These are phyloP conservation scores for Penicillium sp. DNA, from an alignment of 2,329 filamentous ascomycete species.

Conservation along the genomic window DNA sequence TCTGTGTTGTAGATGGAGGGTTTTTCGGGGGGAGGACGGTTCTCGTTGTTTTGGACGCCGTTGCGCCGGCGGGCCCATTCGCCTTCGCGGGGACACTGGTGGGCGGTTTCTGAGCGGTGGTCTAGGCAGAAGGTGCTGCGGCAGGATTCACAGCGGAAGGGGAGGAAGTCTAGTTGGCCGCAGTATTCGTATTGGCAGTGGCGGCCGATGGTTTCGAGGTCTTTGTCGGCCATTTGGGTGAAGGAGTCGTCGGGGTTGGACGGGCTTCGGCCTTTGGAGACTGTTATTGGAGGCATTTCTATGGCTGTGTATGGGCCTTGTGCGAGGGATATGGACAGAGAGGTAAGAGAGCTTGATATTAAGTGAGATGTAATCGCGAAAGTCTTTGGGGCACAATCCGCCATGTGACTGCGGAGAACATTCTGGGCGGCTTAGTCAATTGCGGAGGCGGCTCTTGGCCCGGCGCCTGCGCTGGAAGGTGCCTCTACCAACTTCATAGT, in stretches of 20 bases:
- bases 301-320: neutral
- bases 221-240: constrained; percentile 58
- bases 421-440: constrained; percentile 16
- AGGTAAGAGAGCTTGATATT: neutral
- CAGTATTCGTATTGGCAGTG: constrained; percentile 93
- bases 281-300: constrained; percentile 28
- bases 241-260: constrained; percentile 29
- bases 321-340: neutral
- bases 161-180: constrained; percentile 93
- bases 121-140: constrained; percentile 84
- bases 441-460: constrained; percentile 8
- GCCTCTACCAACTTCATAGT: too few relatives aligned
- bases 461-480: too few relatives aligned
- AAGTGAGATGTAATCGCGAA: neutral
- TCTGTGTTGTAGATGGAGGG: constrained; percentile 58
- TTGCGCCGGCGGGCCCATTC: constrained; percentile 59
- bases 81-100: constrained; percentile 65
- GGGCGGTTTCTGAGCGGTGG: constrained; percentile 82
- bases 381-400: constrained; percentile 16
- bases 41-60: constrained; percentile 25
- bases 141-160: constrained; percentile 91
- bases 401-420: constrained; percentile 26
- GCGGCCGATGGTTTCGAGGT: constrained; percentile 81
- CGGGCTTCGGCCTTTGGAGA: constrained; percentile 21
- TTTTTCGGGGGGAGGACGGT: constrained; percentile 42